Conservation (phyloP, 2,329 filamentous ascomycete species). For the Emergomyces orientalis region DNA sequence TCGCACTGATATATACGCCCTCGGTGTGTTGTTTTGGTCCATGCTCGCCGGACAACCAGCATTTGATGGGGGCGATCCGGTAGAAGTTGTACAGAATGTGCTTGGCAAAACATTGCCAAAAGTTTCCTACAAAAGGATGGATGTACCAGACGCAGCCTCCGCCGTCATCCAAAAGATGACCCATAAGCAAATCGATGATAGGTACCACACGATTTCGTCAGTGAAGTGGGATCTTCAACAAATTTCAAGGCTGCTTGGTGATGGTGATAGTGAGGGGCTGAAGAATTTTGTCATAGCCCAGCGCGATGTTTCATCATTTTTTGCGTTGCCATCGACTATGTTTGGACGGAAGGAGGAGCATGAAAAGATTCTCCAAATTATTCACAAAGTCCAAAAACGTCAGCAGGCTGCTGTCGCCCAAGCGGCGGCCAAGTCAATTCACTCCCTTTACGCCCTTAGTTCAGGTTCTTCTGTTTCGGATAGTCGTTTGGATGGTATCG, state of each 20-base stretch:
- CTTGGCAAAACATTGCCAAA: conserved; percentile 68
- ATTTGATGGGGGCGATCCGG: conserved; percentile 67
- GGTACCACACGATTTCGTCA: conserved; percentile 82
- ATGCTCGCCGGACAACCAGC: conserved; percentile 70
- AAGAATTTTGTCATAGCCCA: conserved; percentile 66
- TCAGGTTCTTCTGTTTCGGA: conserved; percentile 47
- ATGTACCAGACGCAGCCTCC: conserved; percentile 74
- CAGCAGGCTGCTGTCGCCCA: conserved; percentile 40
- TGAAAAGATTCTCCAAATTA: conserved; percentile 59
- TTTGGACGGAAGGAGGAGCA: conserved; percentile 70
- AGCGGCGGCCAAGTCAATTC: conserved; percentile 26
- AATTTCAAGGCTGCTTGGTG: conserved; percentile 63
- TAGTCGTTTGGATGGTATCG: conserved; percentile 39
- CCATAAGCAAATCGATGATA: conserved; percentile 73
- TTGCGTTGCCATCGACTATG: conserved; percentile 71
- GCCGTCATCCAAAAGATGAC: conserved; percentile 87
- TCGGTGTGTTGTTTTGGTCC: conserved; percentile 83
- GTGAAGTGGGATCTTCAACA: conserved; percentile 70
- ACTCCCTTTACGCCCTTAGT: conserved; percentile 41
- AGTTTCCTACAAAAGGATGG: conserved; percentile 66
- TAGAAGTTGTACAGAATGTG: conserved; percentile 88
- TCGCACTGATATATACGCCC: conserved; percentile 85
- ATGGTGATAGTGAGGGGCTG: conserved; percentile 63
- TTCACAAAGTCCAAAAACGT: conserved; percentile 64
- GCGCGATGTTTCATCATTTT: conserved; percentile 87